phyloP scores from a whole-genome alignment of 345 rosid species.

The Eucalyptus victrix region DNA sequence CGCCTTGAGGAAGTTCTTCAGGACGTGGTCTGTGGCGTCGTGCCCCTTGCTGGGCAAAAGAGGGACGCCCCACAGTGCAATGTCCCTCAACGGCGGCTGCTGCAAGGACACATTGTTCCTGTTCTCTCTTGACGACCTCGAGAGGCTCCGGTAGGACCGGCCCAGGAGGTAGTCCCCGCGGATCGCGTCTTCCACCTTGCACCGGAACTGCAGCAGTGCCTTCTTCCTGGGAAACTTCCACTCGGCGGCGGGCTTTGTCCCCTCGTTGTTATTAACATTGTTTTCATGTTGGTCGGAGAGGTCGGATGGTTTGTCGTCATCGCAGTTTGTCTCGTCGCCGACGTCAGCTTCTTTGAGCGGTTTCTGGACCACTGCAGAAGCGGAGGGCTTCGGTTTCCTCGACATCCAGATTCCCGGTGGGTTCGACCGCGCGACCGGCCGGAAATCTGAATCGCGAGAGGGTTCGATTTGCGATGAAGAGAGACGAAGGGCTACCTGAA shows the following conservation, averaged over 20 bases:
- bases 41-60: slow-evolving; percentile 44
- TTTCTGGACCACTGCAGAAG: neutral
- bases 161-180: slow-evolving; percentile 20
- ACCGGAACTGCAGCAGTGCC: slow-evolving; percentile 26
- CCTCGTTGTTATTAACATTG: neutral
- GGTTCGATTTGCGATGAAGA: neutral
- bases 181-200: slow-evolving; percentile 37
- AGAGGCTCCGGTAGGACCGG: neutral
- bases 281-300: neutral
- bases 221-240: slow-evolving; percentile 12
- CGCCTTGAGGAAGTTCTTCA: slow-evolving; percentile 38
- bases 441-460: neutral
- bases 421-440: neutral
- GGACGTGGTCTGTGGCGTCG: slow-evolving; percentile 27
- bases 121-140: neutral
- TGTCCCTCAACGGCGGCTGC: neutral
- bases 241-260: neutral
- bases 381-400: neutral
- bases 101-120: neutral
- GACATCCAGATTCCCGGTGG: neutral
- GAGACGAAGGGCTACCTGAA: neutral
- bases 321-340: neutral
- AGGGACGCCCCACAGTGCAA: slow-evolving; percentile 47
- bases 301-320: neutral
- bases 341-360: neutral